These are phyloP conservation scores for Lodderomyces beijingensis DNA, from an alignment of 1,139 yeast genomes.

Conservation along the genomic window DNA sequence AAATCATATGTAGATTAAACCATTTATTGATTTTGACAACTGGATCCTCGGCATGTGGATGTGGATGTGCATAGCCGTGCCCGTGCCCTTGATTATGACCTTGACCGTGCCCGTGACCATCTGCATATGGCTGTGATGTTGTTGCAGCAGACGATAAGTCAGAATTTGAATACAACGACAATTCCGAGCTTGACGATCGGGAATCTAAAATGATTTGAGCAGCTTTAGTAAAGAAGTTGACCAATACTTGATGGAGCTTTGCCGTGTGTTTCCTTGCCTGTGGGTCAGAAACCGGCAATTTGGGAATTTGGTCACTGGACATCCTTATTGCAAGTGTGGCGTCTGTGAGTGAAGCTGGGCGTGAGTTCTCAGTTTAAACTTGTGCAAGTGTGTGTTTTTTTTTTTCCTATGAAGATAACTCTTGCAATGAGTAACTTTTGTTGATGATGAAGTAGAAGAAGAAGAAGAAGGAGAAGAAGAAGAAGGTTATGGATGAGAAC, in stretches of 20 bases:
- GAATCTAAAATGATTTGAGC: conserved; percentile 47
- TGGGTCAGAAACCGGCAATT: conserved; percentile 20
- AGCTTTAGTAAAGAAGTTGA: conserved; percentile 69
- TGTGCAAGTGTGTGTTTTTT: no score
- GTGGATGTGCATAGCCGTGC: not conserved
- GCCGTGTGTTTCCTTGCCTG: conserved; percentile 24
- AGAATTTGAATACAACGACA: not conserved
- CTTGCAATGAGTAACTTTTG: no score
- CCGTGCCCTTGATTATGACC: not conserved
- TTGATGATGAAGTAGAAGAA: no score
- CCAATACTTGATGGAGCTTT: conserved; percentile 44
- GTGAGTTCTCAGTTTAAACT: no score
- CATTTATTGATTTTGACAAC: conserved; percentile 39
- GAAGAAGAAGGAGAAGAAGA: no score
- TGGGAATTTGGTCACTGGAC: no score
- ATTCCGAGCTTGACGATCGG: conserved; percentile 13
- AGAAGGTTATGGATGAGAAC: no score
- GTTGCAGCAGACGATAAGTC: not conserved
- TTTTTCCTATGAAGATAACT: no score
- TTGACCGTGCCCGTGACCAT: not conserved
- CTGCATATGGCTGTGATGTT: not conserved
- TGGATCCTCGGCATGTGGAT: not conserved
- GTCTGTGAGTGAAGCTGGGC: no score
- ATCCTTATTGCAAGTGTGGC: no score
- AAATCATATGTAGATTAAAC: conserved; percentile 63